Base-by-base conservation (phyloP, 192 early-diverging fungal species). In the Coemansia sp. region DNA sequence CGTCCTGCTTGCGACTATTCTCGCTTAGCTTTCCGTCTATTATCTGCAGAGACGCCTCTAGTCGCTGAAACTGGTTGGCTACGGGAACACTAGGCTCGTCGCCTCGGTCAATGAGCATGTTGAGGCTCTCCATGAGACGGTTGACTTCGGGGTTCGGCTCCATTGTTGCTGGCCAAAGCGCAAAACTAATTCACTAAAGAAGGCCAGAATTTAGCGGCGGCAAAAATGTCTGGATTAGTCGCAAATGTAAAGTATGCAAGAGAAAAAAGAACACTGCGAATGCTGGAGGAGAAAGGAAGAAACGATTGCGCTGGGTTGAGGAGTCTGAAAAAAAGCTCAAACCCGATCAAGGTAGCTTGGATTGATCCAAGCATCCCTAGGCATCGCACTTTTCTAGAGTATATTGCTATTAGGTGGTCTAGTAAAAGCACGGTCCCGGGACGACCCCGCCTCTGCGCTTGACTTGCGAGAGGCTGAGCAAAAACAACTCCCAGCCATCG, bases 401-500 rank as follows among this genome's bases (percentile, higher is more conserved):
- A 31, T 1, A 31, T 31, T 31, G 4, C 1, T 3, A 31, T n/a
- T 38, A 9, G 10, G 37, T 18, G 14, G 23, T 28, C 24, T 53
- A 58, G 20, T 34, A 58, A 21, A 58, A 37, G 16, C 34, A 58
- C n/a, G 56, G 56, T 3, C 33, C 34, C 1, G 56, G 33, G 9
- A 58, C 56, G 33, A 11, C 56, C 16, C 56, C 56, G 3, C 33
- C n/a, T 36, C 56, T 58, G 20, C 34, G 16, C 34, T 58, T 58
- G 18, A 37, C 34, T 36, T 58, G 56, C 18, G 56, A 35, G 33
- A 58, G 20, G n/a, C 56, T 21, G 9, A 34, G 20, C 7, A 34
- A 11, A 9, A 58, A 21, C 9, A 18, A n/a, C 18, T 58, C 36
- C 60, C 71, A 73, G 23, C 71, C 71, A 24, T 35, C 62, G 23